Base-by-base conservation (phyloP, 306 rosid species). In the Datisca glomerata region DNA sequence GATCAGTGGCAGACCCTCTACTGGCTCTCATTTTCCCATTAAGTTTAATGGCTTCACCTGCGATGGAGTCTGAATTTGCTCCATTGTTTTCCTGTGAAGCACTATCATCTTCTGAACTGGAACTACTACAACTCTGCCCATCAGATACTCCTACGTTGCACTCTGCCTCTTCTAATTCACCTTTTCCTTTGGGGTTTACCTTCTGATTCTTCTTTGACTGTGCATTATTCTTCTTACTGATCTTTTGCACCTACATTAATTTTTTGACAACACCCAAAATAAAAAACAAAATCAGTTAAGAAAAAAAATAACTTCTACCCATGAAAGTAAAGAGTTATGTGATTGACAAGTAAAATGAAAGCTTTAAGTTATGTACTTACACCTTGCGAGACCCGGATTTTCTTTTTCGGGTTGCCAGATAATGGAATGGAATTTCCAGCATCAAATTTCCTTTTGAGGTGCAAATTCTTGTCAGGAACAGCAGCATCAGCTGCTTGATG, bases 1-100 rank as follows among this genome's bases (percentile, higher is more conserved):
- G 95, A 74, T 89, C 98, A 16, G 98, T 74, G 20, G 98, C 95
- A 3, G 98, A 69, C 18, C 98, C 95, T 46, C 95, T 70, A 41
- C 74, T 74, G 17, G 95, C 74, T 63, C 93, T 77, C 10, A 75
- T 46, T 36, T 83, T 89, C 12, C 84, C 85, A 55, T 42, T 76
- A 58, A 59, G 32, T 65, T 69, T 70, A n/a, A n/a, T n/a, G 35
- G 64, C 41, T 11, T 43, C 57, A 10, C 41, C 37, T 13, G 76
- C 29, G 44, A 71, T 71, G 24, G 69, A 60, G n/a, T 36, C 74
- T 2, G 74, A 66, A 57, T 51, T 51, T 3, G 60, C 86, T 41
- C 56, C 84, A 47, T 54, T 55, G 18, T 39, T 71, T 34, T 75
- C 85, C 44, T 49, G 67, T 33, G 82, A 72, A 57, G 53, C 66